phyloP scores from a whole-genome alignment of 1,139 yeast species.

The Sugiyamaella paludigena region DNA sequence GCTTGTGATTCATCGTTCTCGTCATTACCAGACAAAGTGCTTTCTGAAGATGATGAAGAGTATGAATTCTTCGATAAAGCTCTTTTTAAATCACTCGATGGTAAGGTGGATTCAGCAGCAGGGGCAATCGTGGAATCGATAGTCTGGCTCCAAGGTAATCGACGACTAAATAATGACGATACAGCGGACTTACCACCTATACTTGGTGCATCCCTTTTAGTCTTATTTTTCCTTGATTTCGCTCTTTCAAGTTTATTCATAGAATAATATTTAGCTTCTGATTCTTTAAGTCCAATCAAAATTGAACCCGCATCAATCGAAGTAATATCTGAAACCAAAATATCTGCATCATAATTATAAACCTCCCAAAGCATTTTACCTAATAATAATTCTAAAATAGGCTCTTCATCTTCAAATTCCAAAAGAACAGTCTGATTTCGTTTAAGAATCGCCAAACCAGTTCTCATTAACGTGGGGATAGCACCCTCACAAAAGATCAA shows the following conservation, averaged over 20 bases:
- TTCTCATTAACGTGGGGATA: conserved; percentile 58
- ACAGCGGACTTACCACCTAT: neutral
- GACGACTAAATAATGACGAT: too few species aligned
- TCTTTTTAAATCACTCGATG: neutral
- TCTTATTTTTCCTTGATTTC: conserved; percentile 8
- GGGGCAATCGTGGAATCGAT: too few species aligned
- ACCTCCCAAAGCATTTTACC: conserved; percentile 53
- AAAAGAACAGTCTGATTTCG: conserved; percentile 53
- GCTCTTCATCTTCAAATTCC: conserved; percentile 57
- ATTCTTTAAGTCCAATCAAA: conserved; percentile 27
- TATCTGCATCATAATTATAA: conserved; percentile 47
- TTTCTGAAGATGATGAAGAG: neutral
- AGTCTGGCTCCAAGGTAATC: too few species aligned
- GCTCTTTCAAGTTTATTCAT: conserved; percentile 16
- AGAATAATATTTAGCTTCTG: conserved; percentile 31
- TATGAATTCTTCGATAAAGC: neutral
- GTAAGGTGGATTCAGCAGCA: neutral
- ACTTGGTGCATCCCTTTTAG: neutral
- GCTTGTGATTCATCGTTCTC: too few species aligned
- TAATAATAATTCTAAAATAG: conserved; percentile 57
- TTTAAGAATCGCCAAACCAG: conserved; percentile 55
- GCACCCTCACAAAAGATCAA: conserved; percentile 62
- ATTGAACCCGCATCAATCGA: conserved; percentile 23
- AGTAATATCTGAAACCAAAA: conserved; percentile 49
- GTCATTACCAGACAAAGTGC: too few species aligned